Percentiles rank a stretch among this genome's conserved stretches.
Conservation (phyloP, 768 basidiomycete species). For the Neoboletus subvelutipes region DNA sequence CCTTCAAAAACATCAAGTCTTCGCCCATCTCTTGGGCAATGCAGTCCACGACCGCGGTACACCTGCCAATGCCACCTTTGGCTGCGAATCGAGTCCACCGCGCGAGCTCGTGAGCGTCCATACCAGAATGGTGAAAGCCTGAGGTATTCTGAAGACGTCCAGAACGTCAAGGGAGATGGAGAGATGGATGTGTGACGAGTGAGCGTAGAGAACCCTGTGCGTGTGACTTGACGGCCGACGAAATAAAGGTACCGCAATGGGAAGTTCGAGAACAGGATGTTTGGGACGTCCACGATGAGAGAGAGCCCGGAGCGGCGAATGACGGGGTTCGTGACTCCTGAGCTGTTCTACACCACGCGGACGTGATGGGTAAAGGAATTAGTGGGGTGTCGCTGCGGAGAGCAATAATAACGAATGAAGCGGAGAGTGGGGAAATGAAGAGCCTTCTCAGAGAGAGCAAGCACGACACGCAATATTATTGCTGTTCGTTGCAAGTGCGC, state of each 20-base stretch:
- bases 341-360: not conserved
- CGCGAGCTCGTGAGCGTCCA: constrained; percentile 72
- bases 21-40: constrained; percentile 63
- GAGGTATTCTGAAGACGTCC: not conserved
- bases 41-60: constrained; percentile 71
- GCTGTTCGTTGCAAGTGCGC: too few relatives aligned
- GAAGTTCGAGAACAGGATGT: too few relatives aligned
- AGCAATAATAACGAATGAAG: too few relatives aligned
- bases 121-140: constrained; percentile 15
- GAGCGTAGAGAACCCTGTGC: not conserved
- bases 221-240: not conserved
- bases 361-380: not conserved
- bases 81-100: constrained; percentile 83
- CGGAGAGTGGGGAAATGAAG: not conserved
- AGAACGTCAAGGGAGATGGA: not conserved
- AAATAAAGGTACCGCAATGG: not conserved
- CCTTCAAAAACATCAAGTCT: constrained; percentile 88
- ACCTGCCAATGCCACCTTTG: constrained; percentile 84
- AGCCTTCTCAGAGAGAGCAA: not conserved
- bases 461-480: not conserved
- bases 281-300: too few relatives aligned
- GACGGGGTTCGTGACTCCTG: too few relatives aligned
- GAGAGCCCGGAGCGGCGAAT: too few relatives aligned
- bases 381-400: not conserved
- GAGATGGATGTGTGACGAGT: not conserved